Evolutionary conservation across 495 filamentous ascomycete species (phyloP).

Genomic region (Trichoderma erinaceum): DNA sequence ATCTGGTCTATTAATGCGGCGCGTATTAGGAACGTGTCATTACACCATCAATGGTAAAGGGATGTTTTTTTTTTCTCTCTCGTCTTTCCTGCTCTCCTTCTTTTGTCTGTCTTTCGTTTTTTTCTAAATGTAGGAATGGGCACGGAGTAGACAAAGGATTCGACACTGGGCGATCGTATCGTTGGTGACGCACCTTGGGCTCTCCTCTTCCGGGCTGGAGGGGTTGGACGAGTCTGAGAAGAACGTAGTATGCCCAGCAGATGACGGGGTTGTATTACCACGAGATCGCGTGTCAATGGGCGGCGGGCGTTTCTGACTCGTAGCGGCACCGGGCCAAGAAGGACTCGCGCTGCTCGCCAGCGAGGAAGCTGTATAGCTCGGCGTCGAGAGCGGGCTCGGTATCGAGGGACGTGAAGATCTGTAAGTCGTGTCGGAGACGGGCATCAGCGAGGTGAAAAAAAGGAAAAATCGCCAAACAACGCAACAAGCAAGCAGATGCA

Average conservation of each 20-base stretch:
- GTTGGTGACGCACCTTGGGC: conserved; percentile 11
- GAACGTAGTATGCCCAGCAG: conserved; percentile 15
- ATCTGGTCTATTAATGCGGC: background rate
- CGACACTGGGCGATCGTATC: background rate
- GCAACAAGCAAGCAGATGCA: background rate
- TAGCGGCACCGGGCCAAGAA: conserved; percentile 3
- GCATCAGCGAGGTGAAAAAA: background rate
- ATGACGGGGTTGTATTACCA: background rate
- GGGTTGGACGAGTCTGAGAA: conserved; percentile 14
- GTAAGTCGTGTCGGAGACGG: background rate
- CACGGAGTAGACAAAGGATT: background rate
- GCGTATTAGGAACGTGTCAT: conserved; percentile 7
- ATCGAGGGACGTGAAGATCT: conserved; percentile 12
- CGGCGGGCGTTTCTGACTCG: background rate
- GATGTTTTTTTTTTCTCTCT: background rate
- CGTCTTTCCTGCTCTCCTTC: background rate
- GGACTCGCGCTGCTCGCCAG: conserved; percentile 5
- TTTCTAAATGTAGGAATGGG: background rate
- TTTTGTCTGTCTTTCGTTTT: background rate
- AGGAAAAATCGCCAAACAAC: background rate
- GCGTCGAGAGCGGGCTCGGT: conserved; percentile 12
- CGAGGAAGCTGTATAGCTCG: conserved; percentile 1
- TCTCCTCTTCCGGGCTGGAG: conserved; percentile 13
- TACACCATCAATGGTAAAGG: background rate
- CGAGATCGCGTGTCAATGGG: conserved; percentile 4